Conservation (phyloP, 441 rosid genomes). For the Geranium incanum region DNA sequence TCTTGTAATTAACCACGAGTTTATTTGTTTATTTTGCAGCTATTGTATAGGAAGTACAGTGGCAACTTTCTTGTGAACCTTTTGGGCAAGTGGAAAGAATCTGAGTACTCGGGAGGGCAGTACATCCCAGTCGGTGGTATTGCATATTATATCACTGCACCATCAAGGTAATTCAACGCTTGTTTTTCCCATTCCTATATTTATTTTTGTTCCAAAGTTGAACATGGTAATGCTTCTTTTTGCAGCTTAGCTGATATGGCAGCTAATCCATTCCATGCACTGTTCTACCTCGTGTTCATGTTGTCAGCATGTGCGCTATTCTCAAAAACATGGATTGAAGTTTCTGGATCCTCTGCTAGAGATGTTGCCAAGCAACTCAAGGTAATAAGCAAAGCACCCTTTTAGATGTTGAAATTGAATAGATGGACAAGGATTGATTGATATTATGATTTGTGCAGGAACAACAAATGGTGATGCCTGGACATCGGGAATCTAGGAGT, state of each 20-base stretch:
- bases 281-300: conserved; percentile 82
- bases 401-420: not conserved
- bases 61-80: conserved; percentile 71
- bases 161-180: conserved; percentile 48
- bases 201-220: not conserved
- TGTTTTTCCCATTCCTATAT: not conserved
- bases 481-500: conserved; percentile 80
- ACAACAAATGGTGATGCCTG: conserved; percentile 98
- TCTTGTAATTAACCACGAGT: not conserved
- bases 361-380: conserved; percentile 95
- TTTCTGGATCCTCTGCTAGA: conserved; percentile 86
- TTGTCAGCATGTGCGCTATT: conserved; percentile 78
- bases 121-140: conserved; percentile 80
- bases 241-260: conserved; percentile 77
- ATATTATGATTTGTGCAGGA: conserved; percentile 36
- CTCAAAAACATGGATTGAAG: conserved; percentile 97
- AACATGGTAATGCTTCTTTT: conserved; percentile 11
- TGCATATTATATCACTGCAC: conserved; percentile 45
- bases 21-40: conserved; percentile 32
- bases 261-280: conserved; percentile 52
- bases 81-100: conserved; percentile 80
- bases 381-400: conserved; percentile 30
- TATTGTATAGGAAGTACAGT: conserved; percentile 64
- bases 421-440: not conserved
- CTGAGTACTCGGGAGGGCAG: conserved; percentile 82